Evolutionary conservation across 108 stramenopile species (phyloP).

Genomic region (Cylindrotheca closterium): DNA sequence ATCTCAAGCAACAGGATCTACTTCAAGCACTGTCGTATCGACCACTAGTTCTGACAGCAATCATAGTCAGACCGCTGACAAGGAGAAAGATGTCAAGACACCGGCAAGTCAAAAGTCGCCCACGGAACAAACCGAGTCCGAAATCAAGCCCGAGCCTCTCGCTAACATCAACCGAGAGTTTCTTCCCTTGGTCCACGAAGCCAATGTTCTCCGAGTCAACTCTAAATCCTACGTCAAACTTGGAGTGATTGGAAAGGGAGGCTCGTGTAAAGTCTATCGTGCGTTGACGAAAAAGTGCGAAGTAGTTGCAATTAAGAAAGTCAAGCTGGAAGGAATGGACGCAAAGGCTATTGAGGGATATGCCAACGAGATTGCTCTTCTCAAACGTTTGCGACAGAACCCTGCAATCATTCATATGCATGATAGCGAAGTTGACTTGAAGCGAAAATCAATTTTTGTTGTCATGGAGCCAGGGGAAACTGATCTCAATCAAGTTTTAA

Average conservation of each 20-base stretch:
- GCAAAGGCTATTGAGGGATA: constrained; percentile 87
- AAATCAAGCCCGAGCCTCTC: not conserved
- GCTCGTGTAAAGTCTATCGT: constrained; percentile 94
- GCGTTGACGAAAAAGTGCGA: constrained; percentile 77
- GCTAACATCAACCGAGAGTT: constrained; percentile 47
- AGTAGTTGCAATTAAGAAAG: constrained; percentile 95
- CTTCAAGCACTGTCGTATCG: not conserved
- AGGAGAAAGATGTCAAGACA: not conserved
- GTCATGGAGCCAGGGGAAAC: constrained; percentile 97
- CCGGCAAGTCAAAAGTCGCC: not conserved
- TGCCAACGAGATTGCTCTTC: constrained; percentile 94
- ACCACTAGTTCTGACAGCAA: not conserved
- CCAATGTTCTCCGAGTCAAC: constrained; percentile 87
- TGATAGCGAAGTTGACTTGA: constrained; percentile 88
- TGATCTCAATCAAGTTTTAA: constrained; percentile 91
- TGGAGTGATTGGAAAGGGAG: constrained; percentile 95
- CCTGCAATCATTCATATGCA: constrained; percentile 91
- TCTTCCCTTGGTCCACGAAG: constrained; percentile 70
- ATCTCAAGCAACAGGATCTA: constrained; percentile 3
- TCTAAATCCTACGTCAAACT: constrained; percentile 83
- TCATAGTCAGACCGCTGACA: not conserved
- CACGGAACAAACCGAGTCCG: not conserved
- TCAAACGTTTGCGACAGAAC: constrained; percentile 86
- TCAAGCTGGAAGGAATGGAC: constrained; percentile 88
- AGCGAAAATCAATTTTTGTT: constrained; percentile 76